These are phyloP conservation scores for Penicillium griseofulvum DNA, from an alignment of 2,329 filamentous ascomycete genomes.

Conservation along the genomic window DNA sequence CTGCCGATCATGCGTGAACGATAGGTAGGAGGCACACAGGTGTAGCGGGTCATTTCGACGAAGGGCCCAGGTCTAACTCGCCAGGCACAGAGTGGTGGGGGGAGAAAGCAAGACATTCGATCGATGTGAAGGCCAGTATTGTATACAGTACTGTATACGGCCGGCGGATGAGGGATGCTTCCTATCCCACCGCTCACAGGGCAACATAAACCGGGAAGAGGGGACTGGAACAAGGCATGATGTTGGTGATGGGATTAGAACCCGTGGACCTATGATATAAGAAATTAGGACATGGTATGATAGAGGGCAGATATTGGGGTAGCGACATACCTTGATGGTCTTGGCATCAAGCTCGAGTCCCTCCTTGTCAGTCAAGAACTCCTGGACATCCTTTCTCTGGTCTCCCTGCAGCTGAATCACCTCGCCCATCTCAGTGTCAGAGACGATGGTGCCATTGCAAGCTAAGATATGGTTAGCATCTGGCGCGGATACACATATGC, in stretches of 20 bases:
- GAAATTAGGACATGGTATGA: constrained; percentile 6
- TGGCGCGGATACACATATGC: background rate
- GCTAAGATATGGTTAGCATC: constrained; percentile 52
- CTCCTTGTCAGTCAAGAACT: constrained; percentile 94
- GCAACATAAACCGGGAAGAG: constrained; percentile 42
- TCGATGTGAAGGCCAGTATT: constrained; percentile 18
- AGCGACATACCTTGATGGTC: constrained; percentile 77
- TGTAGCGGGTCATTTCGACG: constrained; percentile 30
- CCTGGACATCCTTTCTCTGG: constrained; percentile 97
- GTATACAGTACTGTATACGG: constrained; percentile 12
- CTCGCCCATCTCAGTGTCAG: constrained; percentile 94
- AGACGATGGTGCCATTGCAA: constrained; percentile 99
- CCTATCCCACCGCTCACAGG: constrained; percentile 39
- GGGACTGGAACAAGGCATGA: constrained; percentile 44
- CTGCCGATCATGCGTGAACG: constrained; percentile 21
- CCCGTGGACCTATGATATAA: constrained; percentile 47
- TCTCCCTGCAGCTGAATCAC: constrained; percentile 99
- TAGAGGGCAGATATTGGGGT: background rate
- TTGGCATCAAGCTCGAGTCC: constrained; percentile 91
- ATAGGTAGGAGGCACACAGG: constrained; percentile 18
- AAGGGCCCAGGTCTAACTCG: constrained; percentile 32
- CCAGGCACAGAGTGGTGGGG: constrained; percentile 28
- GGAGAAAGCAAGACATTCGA: constrained; percentile 25
- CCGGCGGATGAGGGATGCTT: constrained; percentile 30
- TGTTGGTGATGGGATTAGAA: constrained; percentile 47